Evolutionary conservation across 2,329 filamentous ascomycete genomes (phyloP), one percentile per base, ranked within the genome.

Genomic region (Fusarium proliferatum): DNA sequence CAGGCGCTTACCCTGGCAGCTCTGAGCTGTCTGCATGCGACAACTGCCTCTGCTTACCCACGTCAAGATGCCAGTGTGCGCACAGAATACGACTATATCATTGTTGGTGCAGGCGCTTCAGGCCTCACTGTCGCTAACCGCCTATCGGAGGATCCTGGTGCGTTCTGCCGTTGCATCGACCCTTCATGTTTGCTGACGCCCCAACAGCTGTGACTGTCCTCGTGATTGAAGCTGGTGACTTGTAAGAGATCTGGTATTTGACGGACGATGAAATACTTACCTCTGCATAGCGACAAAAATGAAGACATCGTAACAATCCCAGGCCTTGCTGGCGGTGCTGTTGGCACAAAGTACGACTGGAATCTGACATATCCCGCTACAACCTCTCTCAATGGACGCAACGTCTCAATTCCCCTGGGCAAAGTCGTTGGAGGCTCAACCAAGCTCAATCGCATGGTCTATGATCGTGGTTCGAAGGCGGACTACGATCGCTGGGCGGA

Each of bases 401-500:
- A 66, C 3, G 26, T 76, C 30, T 52, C 75, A 3, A 45, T 62
- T 28, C 64, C 74, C 1, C 26, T 79, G 13, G 82, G 80, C 11
- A 77, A 80, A n/a, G 80, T 83, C 5, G 80, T 84, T 11, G 84
- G 85, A 39, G 85, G 85, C 6, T 81, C 82, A 3, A 82, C 81
- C 5, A 81, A 81, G 19, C 71, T 85, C 36, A 86, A 86, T 72
- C 80, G 78, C 6, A 81, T 84, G 78, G 77, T 83, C 19, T 84
- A 81, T 43, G 76, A 82, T 41, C 79, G 82, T 2, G 82, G 83
- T 0, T 80, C 80, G 2, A 73, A 77, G n/a, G 74, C 79, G 0
- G 85, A 86, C 28, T 86, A 86, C 48, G 79, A 87, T 46, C 78
- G 81, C 1, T 88, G 86, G 86, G 81, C 80, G 15, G 77, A 78